Conservation (phyloP, 2,329 filamentous ascomycete genomes). For the Paecilomyces dactylethromorphus region DNA sequence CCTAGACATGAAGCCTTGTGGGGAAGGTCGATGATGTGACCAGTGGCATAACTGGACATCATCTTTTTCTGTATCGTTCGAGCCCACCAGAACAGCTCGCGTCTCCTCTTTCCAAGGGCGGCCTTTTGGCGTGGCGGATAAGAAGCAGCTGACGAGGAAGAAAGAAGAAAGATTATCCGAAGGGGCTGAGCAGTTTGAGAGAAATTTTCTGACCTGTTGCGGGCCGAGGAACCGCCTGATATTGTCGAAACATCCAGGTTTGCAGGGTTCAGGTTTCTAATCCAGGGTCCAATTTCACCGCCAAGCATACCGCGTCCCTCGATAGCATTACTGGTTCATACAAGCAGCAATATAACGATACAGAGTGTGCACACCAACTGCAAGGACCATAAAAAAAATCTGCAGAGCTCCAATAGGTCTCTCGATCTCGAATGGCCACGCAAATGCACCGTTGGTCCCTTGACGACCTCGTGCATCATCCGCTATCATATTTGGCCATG, state of each 20-base stretch:
- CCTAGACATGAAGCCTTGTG: not conserved
- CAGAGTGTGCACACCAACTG: not conserved
- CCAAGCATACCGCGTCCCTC: not conserved
- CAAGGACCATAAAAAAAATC: not conserved
- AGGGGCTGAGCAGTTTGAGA: not conserved
- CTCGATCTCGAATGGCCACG: not conserved
- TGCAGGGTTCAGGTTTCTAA: not conserved
- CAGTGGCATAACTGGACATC: not conserved
- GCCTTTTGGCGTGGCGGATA: not conserved
- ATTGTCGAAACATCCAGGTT: not conserved
- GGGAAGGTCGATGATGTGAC: not conserved
- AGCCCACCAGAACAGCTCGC: not conserved
- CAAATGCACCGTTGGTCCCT: not conserved
- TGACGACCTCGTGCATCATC: conserved; percentile 1
- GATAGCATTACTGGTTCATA: not conserved
- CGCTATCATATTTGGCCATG: not conserved
- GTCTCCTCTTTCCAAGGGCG: not conserved
- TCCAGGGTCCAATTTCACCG: not conserved
- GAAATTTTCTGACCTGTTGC: no score
- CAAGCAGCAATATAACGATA: not conserved
- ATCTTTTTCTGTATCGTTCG: not conserved
- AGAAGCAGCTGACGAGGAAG: not conserved
- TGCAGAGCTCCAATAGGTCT: not conserved
- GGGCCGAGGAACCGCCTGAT: not conserved
- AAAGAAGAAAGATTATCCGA: not conserved